A percentile compares a stretch with the other conserved stretches of the same genome.
Conservation (phyloP, 2,329 filamentous ascomycete genomes). For the Paracoccidioides lutzii region DNA sequence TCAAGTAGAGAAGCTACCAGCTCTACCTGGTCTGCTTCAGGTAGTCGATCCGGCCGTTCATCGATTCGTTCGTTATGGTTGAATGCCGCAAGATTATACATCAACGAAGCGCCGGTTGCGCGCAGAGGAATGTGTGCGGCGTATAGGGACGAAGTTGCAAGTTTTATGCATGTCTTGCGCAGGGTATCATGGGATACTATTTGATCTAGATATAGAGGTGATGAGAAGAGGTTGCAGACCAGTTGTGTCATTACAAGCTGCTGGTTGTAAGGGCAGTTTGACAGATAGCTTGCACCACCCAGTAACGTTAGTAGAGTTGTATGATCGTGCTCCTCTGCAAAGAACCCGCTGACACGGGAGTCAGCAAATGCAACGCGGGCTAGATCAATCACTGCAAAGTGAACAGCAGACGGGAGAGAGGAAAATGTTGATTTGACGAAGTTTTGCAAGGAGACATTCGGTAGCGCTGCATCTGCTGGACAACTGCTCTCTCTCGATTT, state of each 20-base stretch:
- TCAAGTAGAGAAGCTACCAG: constrained; percentile 70
- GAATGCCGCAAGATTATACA: constrained; percentile 66
- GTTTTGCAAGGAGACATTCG: constrained; percentile 52
- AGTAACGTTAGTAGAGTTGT: constrained; percentile 48
- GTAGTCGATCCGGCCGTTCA: constrained; percentile 43
- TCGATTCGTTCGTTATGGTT: constrained; percentile 54
- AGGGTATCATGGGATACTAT: constrained; percentile 43
- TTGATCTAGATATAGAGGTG: constrained; percentile 54
- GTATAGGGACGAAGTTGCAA: constrained; percentile 66
- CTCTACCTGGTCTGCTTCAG: constrained; percentile 63
- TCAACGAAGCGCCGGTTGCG: constrained; percentile 67
- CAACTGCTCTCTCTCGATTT: constrained; percentile 46
- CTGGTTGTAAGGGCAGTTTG: constrained; percentile 61
- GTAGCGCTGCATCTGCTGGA: constrained; percentile 54
- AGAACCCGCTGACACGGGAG: constrained; percentile 64
- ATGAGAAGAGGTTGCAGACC: constrained; percentile 72
- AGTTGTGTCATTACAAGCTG: constrained; percentile 74
- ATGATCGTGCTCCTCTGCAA: constrained; percentile 60
- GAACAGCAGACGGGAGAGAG: constrained; percentile 47
- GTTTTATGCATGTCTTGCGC: constrained; percentile 47
- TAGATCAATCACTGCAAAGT: constrained; percentile 79
- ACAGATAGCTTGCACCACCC: constrained; percentile 40
- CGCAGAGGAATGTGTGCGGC: constrained; percentile 66
- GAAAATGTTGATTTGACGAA: constrained; percentile 47
- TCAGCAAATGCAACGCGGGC: constrained; percentile 67